Evolutionary conservation across 2,329 filamentous ascomycete species (phyloP).

Genomic region (Fusarium verrucosum): DNA sequence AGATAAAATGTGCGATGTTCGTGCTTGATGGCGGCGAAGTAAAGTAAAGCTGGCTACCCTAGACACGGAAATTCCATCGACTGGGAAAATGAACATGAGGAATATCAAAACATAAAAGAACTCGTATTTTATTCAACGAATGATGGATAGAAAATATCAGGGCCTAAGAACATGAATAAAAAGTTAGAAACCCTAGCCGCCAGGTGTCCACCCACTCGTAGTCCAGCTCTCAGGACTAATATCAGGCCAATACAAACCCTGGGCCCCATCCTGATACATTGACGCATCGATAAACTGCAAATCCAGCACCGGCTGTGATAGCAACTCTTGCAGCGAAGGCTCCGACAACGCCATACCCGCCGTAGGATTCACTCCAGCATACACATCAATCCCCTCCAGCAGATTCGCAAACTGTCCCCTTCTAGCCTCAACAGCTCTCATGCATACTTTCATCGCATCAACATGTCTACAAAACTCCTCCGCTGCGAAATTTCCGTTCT

Average conservation of each 20-base stretch:
- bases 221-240: slow-evolving; percentile 43
- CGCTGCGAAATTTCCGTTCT: slow-evolving; percentile 54
- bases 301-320: slow-evolving; percentile 48
- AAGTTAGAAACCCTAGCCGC: background rate
- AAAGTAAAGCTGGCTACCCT: too few species aligned
- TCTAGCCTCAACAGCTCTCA: slow-evolving; percentile 34
- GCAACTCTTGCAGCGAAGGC: slow-evolving; percentile 49
- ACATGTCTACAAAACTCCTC: slow-evolving; percentile 55
- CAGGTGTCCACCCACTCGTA: slow-evolving; percentile 29
- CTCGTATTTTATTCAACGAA: too few species aligned
- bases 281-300: slow-evolving; percentile 48
- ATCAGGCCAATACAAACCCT: slow-evolving; percentile 42
- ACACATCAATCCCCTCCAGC: slow-evolving; percentile 25
- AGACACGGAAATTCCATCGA: too few species aligned
- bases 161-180: too few species aligned
- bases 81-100: too few species aligned
- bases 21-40: too few species aligned
- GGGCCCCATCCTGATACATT: slow-evolving; percentile 41
- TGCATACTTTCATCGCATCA: slow-evolving; percentile 48
- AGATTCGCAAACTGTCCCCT: slow-evolving; percentile 29
- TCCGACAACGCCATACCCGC: slow-evolving; percentile 50
- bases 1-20: too few species aligned
- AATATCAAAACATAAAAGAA: too few species aligned
- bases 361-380: slow-evolving; percentile 35
- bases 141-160: too few species aligned